Evolutionary conservation across 805 yeast genomes (phyloP).

Genomic region (Wickerhamomyces subpelliculosus): DNA sequence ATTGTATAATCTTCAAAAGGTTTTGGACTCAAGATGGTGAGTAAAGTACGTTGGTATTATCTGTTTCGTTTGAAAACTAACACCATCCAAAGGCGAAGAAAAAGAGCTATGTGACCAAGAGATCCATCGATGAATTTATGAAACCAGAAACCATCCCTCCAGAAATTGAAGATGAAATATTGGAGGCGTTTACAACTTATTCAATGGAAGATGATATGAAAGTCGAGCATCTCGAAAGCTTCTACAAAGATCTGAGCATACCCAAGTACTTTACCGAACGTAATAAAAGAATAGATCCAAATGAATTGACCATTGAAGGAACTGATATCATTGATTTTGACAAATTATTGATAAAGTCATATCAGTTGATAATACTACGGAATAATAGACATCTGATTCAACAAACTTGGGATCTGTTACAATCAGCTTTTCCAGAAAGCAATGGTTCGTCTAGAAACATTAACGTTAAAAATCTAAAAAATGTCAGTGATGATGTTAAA

Average conservation of each 20-base stretch:
- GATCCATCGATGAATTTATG: constrained; percentile 21
- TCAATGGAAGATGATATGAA: constrained; percentile 37
- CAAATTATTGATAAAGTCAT: constrained; percentile 32
- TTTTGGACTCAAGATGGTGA: not conserved
- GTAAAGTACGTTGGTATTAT: constrained; percentile 5
- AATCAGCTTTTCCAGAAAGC: too few relatives aligned
- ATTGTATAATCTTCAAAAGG: too few relatives aligned
- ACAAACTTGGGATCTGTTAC: constrained; percentile 34
- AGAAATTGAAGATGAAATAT: constrained; percentile 36
- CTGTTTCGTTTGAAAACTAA: not conserved
- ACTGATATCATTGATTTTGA: constrained; percentile 43
- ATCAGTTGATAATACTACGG: constrained; percentile 32
- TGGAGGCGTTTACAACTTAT: constrained; percentile 34
- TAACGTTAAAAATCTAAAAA: constrained; percentile 31
- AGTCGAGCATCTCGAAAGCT: constrained; percentile 21
- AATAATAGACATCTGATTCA: constrained; percentile 30
- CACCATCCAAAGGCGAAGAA: constrained; percentile 9
- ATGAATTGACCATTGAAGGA: constrained; percentile 30
- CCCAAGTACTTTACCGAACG: constrained; percentile 24
- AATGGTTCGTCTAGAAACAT: too few relatives aligned
- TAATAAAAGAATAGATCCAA: constrained; percentile 15
- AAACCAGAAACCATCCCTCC: constrained; percentile 30
- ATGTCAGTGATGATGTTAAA: constrained; percentile 25
- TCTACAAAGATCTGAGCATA: constrained; percentile 24
- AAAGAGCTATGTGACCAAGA: constrained; percentile 12